These are phyloP conservation scores for Willaertia magna DNA, from an alignment of 208 protist genomes.

Conservation along the genomic window DNA sequence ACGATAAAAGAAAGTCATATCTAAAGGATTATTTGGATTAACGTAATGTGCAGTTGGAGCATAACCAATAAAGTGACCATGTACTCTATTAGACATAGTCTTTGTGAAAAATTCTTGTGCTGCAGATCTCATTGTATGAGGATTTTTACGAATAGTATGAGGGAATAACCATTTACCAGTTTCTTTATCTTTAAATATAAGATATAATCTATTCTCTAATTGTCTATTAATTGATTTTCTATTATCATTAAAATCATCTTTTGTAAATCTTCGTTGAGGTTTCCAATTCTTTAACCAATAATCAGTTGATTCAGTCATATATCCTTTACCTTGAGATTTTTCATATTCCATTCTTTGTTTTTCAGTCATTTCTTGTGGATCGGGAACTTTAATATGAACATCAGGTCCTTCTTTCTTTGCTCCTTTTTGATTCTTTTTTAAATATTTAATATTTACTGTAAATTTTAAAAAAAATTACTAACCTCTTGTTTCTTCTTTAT, in stretches of 20 bases:
- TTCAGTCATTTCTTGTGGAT: neutral
- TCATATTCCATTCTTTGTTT: neutral
- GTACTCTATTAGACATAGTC: neutral
- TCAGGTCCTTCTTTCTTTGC: neutral
- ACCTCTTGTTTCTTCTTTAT: neutral
- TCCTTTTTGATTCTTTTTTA: neutral
- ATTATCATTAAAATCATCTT: slow-evolving; percentile 9
- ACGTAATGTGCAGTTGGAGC: neutral
- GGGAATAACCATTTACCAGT: neutral
- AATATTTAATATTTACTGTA: neutral
- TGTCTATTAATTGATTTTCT: neutral
- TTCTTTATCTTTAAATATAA: neutral
- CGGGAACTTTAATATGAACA: neutral
- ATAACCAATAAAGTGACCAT: neutral
- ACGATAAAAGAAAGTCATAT: slow-evolving; percentile 6
- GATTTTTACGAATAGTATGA: neutral
- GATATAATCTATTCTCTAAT: neutral
- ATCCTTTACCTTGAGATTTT: neutral
- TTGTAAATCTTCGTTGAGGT: neutral
- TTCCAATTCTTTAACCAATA: slow-evolving; percentile 4
- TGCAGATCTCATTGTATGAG: neutral
- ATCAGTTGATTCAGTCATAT: neutral
- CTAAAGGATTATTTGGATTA: neutral
- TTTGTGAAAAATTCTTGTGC: neutral
- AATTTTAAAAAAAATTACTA: neutral